Conservation (phyloP, 2,329 filamentous ascomycete genomes). For the Aspergillus uvarum region DNA sequence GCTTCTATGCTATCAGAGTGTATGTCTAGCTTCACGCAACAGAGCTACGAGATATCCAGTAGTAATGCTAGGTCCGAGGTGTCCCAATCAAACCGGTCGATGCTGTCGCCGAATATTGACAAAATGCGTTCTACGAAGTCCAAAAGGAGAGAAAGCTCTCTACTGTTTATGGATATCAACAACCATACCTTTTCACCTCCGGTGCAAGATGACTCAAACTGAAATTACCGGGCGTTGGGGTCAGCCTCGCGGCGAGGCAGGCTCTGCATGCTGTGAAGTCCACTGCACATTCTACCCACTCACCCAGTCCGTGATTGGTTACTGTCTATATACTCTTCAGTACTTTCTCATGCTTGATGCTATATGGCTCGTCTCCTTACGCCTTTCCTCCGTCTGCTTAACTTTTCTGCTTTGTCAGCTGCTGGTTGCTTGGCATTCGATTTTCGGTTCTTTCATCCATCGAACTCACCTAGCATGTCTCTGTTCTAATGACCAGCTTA, state of each 20-base stretch:
- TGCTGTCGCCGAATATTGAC: conserved; percentile 40
- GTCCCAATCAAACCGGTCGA: conserved; percentile 27
- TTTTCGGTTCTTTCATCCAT: background rate
- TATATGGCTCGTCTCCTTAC: background rate
- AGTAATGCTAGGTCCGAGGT: conserved; percentile 27
- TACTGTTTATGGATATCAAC: conserved; percentile 46
- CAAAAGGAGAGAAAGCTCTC: conserved; percentile 50
- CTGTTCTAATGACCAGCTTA: background rate
- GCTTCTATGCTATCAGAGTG: conserved; percentile 44
- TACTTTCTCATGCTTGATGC: background rate
- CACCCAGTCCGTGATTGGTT: background rate
- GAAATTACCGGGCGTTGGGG: too few relatives aligned
- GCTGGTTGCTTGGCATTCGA: background rate
- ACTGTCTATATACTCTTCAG: background rate
- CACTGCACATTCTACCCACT: background rate
- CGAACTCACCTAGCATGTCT: background rate
- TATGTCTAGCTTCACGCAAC: conserved; percentile 53
- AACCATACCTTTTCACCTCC: conserved; percentile 29
- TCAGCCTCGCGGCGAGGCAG: too few relatives aligned
- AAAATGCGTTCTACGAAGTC: conserved; percentile 42
- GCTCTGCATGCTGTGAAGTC: too few relatives aligned
- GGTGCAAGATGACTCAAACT: conserved; percentile 20
- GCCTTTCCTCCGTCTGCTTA: background rate
- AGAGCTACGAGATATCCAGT: conserved; percentile 46
- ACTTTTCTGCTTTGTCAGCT: background rate